Percentiles rank a stretch among this genome's conserved stretches.
These are phyloP conservation scores for Talaromyces rugulosus DNA, from an alignment of 2,329 filamentous ascomycete species.

Conservation along the genomic window DNA sequence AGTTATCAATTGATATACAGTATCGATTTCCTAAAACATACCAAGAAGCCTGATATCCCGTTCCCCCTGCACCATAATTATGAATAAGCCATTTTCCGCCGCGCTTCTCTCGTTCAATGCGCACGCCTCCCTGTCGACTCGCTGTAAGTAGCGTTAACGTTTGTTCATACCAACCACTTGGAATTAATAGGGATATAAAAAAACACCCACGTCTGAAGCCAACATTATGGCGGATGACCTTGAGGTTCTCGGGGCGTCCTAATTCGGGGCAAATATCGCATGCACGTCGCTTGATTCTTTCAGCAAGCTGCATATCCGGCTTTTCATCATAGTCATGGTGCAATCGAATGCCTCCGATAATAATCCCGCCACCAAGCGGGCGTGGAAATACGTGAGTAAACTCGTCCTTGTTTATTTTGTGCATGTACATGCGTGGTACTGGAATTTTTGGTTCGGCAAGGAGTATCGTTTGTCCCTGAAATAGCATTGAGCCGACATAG, in stretches of 20 bases:
- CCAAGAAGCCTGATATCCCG: slow-evolving; percentile 10
- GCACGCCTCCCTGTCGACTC: neutral
- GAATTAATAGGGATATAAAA: neutral
- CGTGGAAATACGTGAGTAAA: slow-evolving; percentile 3
- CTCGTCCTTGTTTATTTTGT: neutral
- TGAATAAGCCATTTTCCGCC: slow-evolving; percentile 15
- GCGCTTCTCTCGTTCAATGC: slow-evolving; percentile 1
- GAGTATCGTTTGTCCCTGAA: slow-evolving; percentile 1
- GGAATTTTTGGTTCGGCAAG: neutral
- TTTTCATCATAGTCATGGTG: slow-evolving; percentile 24
- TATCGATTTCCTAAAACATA: neutral
- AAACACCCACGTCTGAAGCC: slow-evolving; percentile 3
- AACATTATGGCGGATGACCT: slow-evolving; percentile 1
- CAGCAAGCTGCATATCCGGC: slow-evolving; percentile 24
- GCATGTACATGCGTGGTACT: slow-evolving; percentile 2
- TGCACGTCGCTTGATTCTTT: slow-evolving; percentile 32
- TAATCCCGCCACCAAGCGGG: neutral
- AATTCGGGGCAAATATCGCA: slow-evolving; percentile 29
- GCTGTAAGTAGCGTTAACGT: neutral
- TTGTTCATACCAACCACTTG: neutral
- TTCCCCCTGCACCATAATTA: slow-evolving; percentile 25
- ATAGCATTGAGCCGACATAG: neutral
- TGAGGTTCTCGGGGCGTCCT: slow-evolving; percentile 6
- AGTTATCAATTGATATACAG: neutral
- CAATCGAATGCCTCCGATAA: slow-evolving; percentile 2